Percentiles rank a stretch among this genome's conserved stretches.
These are phyloP conservation scores for Lentinus brumalis DNA, from an alignment of 768 basidiomycete genomes.

Conservation along the genomic window DNA sequence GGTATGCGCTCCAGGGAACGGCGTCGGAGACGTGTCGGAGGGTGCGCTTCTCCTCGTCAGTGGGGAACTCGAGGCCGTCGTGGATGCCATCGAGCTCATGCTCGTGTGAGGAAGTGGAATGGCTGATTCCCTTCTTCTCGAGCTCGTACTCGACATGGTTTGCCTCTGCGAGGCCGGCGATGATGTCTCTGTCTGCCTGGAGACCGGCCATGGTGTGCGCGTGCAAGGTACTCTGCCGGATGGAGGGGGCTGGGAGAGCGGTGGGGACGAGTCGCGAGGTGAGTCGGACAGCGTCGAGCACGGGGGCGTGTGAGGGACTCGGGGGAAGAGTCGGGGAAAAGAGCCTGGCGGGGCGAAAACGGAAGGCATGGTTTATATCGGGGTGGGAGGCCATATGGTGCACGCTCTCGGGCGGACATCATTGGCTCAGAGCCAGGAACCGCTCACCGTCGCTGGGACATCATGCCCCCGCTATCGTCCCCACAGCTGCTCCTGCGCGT, in stretches of 20 bases:
- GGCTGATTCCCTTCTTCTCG: slow-evolving; percentile 27
- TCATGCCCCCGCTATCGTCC: too few relatives aligned
- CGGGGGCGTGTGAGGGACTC: background rate
- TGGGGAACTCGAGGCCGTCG: slow-evolving; percentile 64
- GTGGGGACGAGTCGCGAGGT: slow-evolving; percentile 1
- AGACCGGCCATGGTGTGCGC: slow-evolving; percentile 25
- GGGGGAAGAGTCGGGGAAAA: background rate
- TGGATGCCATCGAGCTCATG: slow-evolving; percentile 40
- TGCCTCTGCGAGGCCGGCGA: slow-evolving; percentile 27
- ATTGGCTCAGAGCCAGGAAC: too few relatives aligned
- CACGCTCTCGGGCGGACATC: too few relatives aligned
- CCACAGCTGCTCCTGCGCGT: too few relatives aligned
- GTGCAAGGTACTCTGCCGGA: background rate
- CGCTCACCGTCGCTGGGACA: too few relatives aligned
- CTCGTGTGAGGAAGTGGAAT: slow-evolving; percentile 22
- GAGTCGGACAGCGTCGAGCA: background rate
- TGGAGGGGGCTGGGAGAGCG: slow-evolving; percentile 6
- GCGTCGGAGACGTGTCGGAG: slow-evolving; percentile 61
- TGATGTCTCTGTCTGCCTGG: slow-evolving; percentile 25
- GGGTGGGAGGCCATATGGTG: background rate
- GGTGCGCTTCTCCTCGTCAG: slow-evolving; percentile 58
- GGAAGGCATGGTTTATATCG: background rate
- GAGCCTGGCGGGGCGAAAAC: background rate
- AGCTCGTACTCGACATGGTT: slow-evolving; percentile 20
- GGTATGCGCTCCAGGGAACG: slow-evolving; percentile 36